Base-by-base conservation (phyloP, 495 filamentous ascomycete species). In the Trichocladium antarcticum region DNA sequence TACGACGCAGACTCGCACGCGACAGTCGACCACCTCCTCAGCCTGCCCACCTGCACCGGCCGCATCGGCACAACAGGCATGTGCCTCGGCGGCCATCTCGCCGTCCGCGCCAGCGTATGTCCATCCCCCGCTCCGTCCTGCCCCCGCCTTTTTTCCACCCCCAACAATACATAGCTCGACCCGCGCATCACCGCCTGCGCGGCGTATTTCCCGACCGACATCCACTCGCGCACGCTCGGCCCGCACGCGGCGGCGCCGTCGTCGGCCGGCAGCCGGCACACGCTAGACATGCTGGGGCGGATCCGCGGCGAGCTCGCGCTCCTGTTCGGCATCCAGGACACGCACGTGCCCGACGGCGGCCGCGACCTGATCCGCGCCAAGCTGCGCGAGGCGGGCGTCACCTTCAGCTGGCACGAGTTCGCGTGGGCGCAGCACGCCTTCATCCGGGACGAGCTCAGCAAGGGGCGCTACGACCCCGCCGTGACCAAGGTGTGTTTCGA, bases 391-490 rank as follows among this genome's bases (percentile, higher is more conserved):
- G 76, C 79, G 28, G 84, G 84, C 3, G 77, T 81, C 2, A 67
- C 74, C 8, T 95, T 92, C 57, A 80, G 81, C 60, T 95, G 83
- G 56, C 89, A 94, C 65, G 90, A 97, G 63, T 76, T 83, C 49
- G 84, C 89, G 15, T 88, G 87, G 78, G 87, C 90, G 17, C 90
- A 97, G 62, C 90, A 93, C 71, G 87, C 89, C 0, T 97, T 97
- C 57, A 95, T 97, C 59, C 78, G 90, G n/a, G 90, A 95, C 59
- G 90, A 97, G 67, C 71, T 89, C 38, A 88, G 82, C 60, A 97
- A 95, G 69, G 89, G 89, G 5, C 76, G 90, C 11, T 97, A 95
- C 56, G 90, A 97, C 56, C 87, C 90, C 0, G 84, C 82, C 2
- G 78, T 97, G 45, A 80, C 79, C 10, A 87, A 86, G 61, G 76